Conservation (phyloP, 352 stramenopile species). For the Discostella stelligera region DNA sequence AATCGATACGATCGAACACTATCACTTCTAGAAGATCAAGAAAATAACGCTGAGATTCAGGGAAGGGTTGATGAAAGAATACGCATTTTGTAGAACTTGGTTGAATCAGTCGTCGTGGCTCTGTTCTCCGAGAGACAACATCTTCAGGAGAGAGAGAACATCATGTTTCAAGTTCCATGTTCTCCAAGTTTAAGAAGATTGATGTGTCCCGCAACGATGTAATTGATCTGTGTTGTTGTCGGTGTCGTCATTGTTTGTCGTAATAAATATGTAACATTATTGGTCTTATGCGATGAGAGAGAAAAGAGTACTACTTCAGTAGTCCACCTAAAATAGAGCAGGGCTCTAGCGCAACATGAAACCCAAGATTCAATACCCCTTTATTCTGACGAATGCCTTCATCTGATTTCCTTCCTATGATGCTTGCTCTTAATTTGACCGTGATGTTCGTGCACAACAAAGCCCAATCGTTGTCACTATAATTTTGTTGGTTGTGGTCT, state of each 20-base stretch:
- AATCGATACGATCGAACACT: conserved; percentile 21
- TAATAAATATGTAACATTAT: conserved; percentile 5
- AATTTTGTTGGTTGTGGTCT: too few species aligned
- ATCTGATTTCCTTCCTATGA: too few species aligned
- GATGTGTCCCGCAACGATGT: conserved; percentile 2
- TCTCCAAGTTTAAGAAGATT: background rate
- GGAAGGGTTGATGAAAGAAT: conserved; percentile 10
- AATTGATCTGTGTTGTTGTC: background rate
- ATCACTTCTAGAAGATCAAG: conserved; percentile 17
- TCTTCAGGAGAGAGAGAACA: background rate
- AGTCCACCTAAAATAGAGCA: too few species aligned
- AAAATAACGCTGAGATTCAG: conserved; percentile 1
- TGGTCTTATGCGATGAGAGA: background rate
- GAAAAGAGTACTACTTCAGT: background rate
- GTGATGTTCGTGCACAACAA: too few species aligned
- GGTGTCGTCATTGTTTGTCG: background rate
- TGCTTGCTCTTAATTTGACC: too few species aligned
- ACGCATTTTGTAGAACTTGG: conserved; percentile 7
- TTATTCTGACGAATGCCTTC: too few species aligned
- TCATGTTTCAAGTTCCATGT: background rate
- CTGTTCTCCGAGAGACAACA: too few species aligned
- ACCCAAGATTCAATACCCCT: too few species aligned
- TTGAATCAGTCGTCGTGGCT: background rate
- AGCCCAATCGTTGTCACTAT: too few species aligned
- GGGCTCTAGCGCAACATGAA: too few species aligned